Percentiles rank a stretch among this genome's conserved stretches.
Conservation (phyloP, 306 rosid genomes). For the Dicorynia guianensis region DNA sequence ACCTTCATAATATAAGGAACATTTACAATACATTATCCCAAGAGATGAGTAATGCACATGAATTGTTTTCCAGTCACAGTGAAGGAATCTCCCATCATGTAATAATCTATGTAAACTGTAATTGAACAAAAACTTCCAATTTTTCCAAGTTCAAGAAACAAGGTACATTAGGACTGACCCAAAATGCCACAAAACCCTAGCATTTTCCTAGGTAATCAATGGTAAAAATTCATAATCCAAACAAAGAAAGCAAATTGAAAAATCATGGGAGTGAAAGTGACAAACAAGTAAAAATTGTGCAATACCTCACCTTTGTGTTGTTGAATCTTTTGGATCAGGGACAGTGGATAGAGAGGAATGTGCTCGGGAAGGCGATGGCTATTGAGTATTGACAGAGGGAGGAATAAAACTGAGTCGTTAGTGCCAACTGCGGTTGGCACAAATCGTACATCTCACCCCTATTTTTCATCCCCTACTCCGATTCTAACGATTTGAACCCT, state of each 20-base stretch:
- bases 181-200: not conserved
- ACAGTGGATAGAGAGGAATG: no score
- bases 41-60: not conserved
- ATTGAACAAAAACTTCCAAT: not conserved
- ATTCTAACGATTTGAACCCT: no score
- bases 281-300: no score
- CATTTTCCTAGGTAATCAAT: not conserved
- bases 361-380: no score
- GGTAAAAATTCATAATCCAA: not conserved
- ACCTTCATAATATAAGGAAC: not conserved
- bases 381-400: no score
- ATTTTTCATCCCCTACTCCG: no score
- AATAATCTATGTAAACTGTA: not conserved
- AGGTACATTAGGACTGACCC: not conserved
- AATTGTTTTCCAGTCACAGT: not conserved
- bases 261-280: no score
- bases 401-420: no score
- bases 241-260: conserved; percentile 3
- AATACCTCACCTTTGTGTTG: conserved; percentile 6
- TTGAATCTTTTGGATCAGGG: not conserved
- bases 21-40: not conserved
- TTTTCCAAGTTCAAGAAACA: not conserved
- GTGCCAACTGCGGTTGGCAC: no score
- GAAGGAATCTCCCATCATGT: not conserved
- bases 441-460: no score